These are phyloP conservation scores for Linnemannia schmuckeri DNA, from an alignment of 192 early-diverging fungal genomes.

Conservation along the genomic window DNA sequence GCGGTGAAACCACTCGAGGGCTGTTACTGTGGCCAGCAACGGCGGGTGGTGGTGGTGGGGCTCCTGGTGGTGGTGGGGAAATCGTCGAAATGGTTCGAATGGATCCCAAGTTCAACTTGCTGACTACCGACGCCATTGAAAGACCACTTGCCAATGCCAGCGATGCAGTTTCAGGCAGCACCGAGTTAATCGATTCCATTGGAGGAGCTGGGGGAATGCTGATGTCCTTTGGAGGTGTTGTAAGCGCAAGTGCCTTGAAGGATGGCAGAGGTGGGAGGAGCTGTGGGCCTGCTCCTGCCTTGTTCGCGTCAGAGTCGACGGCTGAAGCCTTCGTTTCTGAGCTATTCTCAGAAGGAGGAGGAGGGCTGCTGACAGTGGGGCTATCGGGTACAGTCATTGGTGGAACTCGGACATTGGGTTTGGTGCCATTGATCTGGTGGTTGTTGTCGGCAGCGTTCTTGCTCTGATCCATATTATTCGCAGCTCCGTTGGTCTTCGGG, in stretches of 20 bases:
- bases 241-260: slow-evolving; percentile 46
- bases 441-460: slow-evolving; percentile 12
- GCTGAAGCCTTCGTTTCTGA: neutral
- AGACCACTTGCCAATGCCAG: slow-evolving; percentile 37
- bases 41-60: slow-evolving; percentile 38
- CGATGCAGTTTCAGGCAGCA: slow-evolving; percentile 43
- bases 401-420: slow-evolving; percentile 4
- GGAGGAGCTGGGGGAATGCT: neutral
- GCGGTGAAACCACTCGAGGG: slow-evolving; percentile 39
- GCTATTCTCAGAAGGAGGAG: neutral
- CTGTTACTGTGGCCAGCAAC: slow-evolving; percentile 2
- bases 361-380: slow-evolving; percentile 17
- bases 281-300: slow-evolving; percentile 15
- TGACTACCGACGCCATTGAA: slow-evolving; percentile 26
- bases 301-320: neutral
- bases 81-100: slow-evolving; percentile 43
- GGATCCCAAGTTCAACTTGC: slow-evolving; percentile 23
- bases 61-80: slow-evolving; percentile 43
- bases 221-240: slow-evolving; percentile 41
- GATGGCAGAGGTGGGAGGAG: slow-evolving; percentile 45
- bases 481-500: neutral
- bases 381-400: slow-evolving; percentile 30
- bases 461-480: neutral
- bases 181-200: slow-evolving; percentile 19
- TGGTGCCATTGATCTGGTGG: neutral